These are phyloP conservation scores for Talaromyces atroroseus DNA, from an alignment of 2,329 filamentous ascomycete genomes.

Conservation along the genomic window DNA sequence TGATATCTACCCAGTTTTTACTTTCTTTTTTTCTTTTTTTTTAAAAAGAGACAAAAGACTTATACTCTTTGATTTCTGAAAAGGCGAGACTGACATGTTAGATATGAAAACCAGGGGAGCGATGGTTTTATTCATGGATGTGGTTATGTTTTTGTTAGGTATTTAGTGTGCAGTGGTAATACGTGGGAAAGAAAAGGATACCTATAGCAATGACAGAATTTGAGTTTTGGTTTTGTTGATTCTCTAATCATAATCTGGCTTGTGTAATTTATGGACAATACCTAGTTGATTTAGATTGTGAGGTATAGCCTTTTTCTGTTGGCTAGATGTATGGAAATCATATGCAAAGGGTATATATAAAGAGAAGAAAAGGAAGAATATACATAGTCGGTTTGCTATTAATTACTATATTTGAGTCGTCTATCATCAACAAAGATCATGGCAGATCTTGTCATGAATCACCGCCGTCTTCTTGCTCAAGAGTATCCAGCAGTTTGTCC, in stretches of 20 bases:
- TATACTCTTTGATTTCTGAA: background rate
- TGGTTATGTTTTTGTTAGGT: background rate
- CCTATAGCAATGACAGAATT: background rate
- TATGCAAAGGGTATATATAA: background rate
- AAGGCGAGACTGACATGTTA: conserved; percentile 8
- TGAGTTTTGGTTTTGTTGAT: background rate
- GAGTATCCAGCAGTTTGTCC: conserved; percentile 34
- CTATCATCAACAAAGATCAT: background rate
- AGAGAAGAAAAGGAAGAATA: background rate
- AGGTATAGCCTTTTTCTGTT: background rate
- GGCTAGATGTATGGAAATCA: background rate
- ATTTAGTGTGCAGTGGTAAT: background rate
- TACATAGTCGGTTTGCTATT: conserved; percentile 11
- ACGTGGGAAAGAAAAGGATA: background rate
- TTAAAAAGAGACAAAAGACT: background rate
- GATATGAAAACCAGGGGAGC: conserved; percentile 6
- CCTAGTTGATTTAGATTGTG: too few relatives aligned
- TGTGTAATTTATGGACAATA: too few relatives aligned
- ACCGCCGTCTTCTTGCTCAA: conserved; percentile 17
- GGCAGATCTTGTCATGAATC: background rate
- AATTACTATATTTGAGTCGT: background rate
- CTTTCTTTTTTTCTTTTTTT: conserved; percentile 9
- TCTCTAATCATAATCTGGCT: background rate
- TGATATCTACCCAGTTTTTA: conserved; percentile 7
- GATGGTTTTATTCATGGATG: background rate